phyloP scores from a whole-genome alignment of 495 filamentous ascomycete genomes.

The Hyaloscypha hepaticicola region DNA sequence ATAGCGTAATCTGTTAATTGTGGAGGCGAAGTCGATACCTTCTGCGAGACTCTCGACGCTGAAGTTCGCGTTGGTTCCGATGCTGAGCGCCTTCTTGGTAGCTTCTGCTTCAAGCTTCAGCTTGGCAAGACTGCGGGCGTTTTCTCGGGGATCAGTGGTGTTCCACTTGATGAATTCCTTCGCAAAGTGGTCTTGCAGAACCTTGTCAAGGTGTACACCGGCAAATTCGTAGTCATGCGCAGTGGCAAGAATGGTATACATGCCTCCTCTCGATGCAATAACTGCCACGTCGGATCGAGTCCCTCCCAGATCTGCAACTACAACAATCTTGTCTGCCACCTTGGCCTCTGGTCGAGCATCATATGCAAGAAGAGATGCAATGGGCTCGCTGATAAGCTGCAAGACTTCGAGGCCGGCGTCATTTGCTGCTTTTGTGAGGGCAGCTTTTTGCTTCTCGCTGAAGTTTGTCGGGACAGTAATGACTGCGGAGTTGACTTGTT shows the following conservation, averaged over 20 bases:
- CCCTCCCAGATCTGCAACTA: conserved; percentile 91
- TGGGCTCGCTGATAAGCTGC: conserved; percentile 91
- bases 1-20: conserved; percentile 89
- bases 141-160: conserved; percentile 81
- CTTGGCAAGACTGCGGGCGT: conserved; percentile 81
- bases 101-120: conserved; percentile 87
- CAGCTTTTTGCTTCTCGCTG: conserved; percentile 77
- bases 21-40: conserved; percentile 86
- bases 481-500: conserved; percentile 87
- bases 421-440: conserved; percentile 73
- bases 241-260: conserved; percentile 94
- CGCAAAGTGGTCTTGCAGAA: conserved; percentile 92
- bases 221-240: conserved; percentile 91
- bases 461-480: conserved; percentile 95
- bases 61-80: conserved; percentile 84
- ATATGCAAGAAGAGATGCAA: conserved; percentile 87
- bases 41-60: conserved; percentile 85
- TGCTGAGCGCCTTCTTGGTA: conserved; percentile 83
- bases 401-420: conserved; percentile 84
- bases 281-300: conserved; percentile 91
- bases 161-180: conserved; percentile 98
- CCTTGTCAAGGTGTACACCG: conserved; percentile 78
- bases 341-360: conserved; percentile 79
- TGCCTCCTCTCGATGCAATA: conserved; percentile 84
- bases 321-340: conserved; percentile 78